Evolutionary conservation across 2,329 filamentous ascomycete genomes (phyloP).

Genomic region (Ascochyta lentis): DNA sequence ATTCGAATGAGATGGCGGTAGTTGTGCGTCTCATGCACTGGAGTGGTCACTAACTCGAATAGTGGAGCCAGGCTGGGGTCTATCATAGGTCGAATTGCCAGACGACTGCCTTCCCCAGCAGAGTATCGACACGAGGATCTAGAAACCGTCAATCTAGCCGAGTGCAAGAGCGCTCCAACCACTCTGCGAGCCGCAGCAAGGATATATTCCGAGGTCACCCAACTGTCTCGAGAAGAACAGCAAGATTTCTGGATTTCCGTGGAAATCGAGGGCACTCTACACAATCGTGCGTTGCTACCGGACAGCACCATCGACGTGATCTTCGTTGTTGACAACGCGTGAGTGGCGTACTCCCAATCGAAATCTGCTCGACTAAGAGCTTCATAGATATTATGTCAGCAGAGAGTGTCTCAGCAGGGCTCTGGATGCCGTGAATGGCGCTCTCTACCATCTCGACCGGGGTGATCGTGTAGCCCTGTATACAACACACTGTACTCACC

Average conservation of each 20-base stretch:
- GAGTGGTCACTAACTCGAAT: background rate
- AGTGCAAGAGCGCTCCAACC: slow-evolving; percentile 16
- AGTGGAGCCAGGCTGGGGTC: slow-evolving; percentile 25
- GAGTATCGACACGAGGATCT: slow-evolving; percentile 15
- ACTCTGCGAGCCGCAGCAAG: slow-evolving; percentile 31
- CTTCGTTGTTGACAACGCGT: slow-evolving; percentile 50
- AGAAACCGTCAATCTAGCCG: background rate
- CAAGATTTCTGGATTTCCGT: slow-evolving; percentile 41
- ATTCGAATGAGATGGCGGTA: background rate
- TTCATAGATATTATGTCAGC: slow-evolving; percentile 38
- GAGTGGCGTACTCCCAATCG: background rate
- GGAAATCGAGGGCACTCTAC: slow-evolving; percentile 38
- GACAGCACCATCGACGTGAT: slow-evolving; percentile 40
- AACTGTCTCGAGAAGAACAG: slow-evolving; percentile 24
- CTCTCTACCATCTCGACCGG: slow-evolving; percentile 25
- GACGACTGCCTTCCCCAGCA: slow-evolving; percentile 26
- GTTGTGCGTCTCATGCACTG: background rate
- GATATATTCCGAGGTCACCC: slow-evolving; percentile 29
- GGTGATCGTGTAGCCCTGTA: slow-evolving; percentile 40
- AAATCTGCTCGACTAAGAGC: background rate
- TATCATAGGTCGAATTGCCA: slow-evolving; percentile 22
- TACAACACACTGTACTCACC: slow-evolving; percentile 42
- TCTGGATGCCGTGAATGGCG: slow-evolving; percentile 24
- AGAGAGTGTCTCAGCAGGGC: slow-evolving; percentile 32
- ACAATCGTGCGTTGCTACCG: slow-evolving; percentile 27